Evolutionary conservation across 1,284 basidiomycete genomes (phyloP).

Genomic region (Leccinum pseudoinsigne): DNA sequence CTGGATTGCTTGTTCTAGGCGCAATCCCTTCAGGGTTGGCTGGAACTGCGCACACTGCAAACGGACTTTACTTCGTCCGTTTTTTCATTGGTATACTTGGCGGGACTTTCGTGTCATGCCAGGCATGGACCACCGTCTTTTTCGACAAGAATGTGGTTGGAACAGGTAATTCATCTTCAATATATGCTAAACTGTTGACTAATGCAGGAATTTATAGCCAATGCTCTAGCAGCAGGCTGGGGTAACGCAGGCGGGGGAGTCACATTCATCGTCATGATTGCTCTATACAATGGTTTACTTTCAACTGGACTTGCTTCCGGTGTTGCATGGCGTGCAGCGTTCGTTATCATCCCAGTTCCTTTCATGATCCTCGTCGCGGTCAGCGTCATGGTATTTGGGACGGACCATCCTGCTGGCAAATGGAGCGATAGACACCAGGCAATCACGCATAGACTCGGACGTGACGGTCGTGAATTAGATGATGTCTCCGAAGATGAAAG

Average conservation of each 20-base stretch:
- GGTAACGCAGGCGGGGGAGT: constrained; percentile 54
- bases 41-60: constrained; percentile 46
- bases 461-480: not conserved
- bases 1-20: constrained; percentile 53
- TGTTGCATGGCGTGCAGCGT: constrained; percentile 58
- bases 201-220: constrained; percentile 31
- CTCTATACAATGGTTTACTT: constrained; percentile 48
- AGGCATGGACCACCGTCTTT: constrained; percentile 60
- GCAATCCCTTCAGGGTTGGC: constrained; percentile 67
- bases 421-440: constrained; percentile 56
- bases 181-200: not conserved
- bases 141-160: constrained; percentile 64
- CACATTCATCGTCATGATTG: constrained; percentile 62
- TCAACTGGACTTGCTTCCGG: constrained; percentile 43
- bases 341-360: constrained; percentile 60
- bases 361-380: constrained; percentile 48
- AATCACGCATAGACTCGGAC: constrained; percentile 14
- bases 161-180: constrained; percentile 26
- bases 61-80: constrained; percentile 43
- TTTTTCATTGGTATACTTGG: constrained; percentile 51
- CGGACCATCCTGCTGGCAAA: constrained; percentile 60
- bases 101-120: constrained; percentile 58
- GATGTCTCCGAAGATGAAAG: not conserved
- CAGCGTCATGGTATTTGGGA: constrained; percentile 50
- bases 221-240: constrained; percentile 54